These are phyloP conservation scores for Teunomyces lycoperdinae DNA, from an alignment of 805 yeast genomes.

Conservation along the genomic window DNA sequence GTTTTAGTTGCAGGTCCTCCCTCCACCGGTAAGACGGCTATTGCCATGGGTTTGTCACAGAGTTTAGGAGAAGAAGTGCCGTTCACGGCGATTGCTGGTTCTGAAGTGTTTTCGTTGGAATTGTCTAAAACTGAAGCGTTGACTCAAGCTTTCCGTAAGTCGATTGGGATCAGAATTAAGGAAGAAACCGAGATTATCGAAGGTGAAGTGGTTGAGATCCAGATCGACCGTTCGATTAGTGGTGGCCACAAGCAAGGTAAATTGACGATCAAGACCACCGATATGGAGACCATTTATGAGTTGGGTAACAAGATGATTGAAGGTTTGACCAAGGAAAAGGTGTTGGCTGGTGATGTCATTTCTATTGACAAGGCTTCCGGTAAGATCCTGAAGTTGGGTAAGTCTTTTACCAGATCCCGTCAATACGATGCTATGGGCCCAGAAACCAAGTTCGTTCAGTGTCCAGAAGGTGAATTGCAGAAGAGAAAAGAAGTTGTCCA, in stretches of 20 bases:
- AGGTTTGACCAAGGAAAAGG: slow-evolving; percentile 89
- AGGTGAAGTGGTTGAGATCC: slow-evolving; percentile 98
- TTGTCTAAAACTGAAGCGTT: slow-evolving; percentile 93
- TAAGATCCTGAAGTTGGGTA: slow-evolving; percentile 88
- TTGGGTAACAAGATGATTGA: slow-evolving; percentile 93
- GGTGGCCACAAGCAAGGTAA: slow-evolving; percentile 99
- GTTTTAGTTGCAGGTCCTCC: slow-evolving; percentile 97
- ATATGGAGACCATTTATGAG: slow-evolving; percentile 98
- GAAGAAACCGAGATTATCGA: slow-evolving; percentile 97
- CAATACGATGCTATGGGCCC: slow-evolving; percentile 99
- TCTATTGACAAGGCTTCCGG: slow-evolving; percentile 95
- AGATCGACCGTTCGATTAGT: slow-evolving; percentile 86
- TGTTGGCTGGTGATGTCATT: slow-evolving; percentile 94
- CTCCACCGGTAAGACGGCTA: slow-evolving; percentile 97
- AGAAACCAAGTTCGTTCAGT: slow-evolving; percentile 94
- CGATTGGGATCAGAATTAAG: slow-evolving; percentile 91
- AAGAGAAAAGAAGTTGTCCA: slow-evolving; percentile 94
- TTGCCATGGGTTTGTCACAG: slow-evolving; percentile 90
- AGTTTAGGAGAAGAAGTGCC: slow-evolving; percentile 80
- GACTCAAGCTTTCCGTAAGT: slow-evolving; percentile 93
- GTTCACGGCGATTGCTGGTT: slow-evolving; percentile 91
- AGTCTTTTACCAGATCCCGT: slow-evolving; percentile 93
- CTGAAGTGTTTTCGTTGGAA: slow-evolving; percentile 89
- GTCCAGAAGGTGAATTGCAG: slow-evolving; percentile 98
- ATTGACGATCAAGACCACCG: slow-evolving; percentile 93